Evolutionary conservation across 2,329 filamentous ascomycete genomes (phyloP).

Genomic region (Pestalotiopsis sp.): DNA sequence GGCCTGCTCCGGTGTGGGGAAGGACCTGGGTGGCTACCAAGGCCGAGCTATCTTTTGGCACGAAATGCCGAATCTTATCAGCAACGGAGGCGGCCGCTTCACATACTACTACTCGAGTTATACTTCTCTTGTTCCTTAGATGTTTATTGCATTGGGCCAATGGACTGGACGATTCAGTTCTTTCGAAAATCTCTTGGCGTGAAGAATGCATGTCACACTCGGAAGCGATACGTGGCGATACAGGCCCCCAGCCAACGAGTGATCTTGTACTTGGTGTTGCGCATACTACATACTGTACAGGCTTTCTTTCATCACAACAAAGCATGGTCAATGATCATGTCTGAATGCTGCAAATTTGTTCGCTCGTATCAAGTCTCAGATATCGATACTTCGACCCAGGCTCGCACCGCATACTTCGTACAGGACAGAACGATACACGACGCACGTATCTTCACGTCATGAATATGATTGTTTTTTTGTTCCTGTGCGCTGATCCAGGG

Average conservation of each 20-base stretch:
- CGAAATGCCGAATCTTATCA: constrained; percentile 4
- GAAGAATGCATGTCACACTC: too few species aligned
- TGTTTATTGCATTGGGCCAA: not conserved
- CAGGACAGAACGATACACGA: too few species aligned
- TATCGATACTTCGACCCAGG: too few species aligned
- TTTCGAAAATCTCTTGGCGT: not conserved
- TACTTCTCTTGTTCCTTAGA: not conserved
- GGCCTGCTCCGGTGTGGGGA: constrained; percentile 11
- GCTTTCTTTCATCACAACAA: too few species aligned
- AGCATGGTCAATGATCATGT: too few species aligned
- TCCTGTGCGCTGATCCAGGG: not conserved
- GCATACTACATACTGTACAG: too few species aligned
- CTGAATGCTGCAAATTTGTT: too few species aligned
- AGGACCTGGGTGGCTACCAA: not conserved
- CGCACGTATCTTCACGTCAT: not conserved
- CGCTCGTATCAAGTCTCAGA: too few species aligned
- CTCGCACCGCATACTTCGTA: too few species aligned
- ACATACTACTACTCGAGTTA: not conserved
- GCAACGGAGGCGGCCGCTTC: constrained; percentile 5
- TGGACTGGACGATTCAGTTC: not conserved
- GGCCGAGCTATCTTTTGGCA: constrained; percentile 3
- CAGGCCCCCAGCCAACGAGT: too few species aligned
- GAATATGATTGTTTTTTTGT: not conserved
- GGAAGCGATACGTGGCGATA: too few species aligned
- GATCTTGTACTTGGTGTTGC: too few species aligned